Conservation (phyloP, 164 flowering plant genomes). For the Vitis rotundifolia region DNA sequence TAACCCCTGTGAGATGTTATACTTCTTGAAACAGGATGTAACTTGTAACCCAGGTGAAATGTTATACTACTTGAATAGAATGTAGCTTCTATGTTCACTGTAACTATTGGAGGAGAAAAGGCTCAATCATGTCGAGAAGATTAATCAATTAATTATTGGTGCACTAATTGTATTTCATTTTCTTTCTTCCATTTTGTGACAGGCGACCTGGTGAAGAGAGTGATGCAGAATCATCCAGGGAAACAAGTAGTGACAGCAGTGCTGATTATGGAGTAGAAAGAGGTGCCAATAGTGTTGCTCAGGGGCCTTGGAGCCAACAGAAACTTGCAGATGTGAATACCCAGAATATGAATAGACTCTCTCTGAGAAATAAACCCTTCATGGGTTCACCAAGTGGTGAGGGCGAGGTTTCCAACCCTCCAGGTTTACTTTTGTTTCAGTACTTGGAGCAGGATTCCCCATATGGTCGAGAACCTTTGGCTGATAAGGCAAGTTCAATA, state of each 20-base stretch:
- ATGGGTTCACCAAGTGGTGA: constrained; percentile 40
- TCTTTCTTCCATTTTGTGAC: constrained; percentile 10
- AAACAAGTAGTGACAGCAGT: constrained; percentile 62
- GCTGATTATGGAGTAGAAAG: constrained; percentile 38
- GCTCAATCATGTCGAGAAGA: neutral
- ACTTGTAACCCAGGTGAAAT: neutral
- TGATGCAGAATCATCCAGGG: constrained; percentile 58
- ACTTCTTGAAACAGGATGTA: no score
- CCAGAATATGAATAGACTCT: constrained; percentile 22
- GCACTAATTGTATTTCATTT: neutral
- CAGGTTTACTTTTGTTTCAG: constrained; percentile 45
- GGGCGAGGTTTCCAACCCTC: constrained; percentile 34
- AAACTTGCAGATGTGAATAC: constrained; percentile 17
- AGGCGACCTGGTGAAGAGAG: constrained; percentile 56
- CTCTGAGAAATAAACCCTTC: constrained; percentile 21
- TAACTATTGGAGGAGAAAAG: neutral
- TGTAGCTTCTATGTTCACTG: neutral
- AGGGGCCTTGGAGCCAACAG: constrained; percentile 24
- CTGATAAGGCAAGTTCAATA: constrained; percentile 50
- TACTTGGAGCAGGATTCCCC: constrained; percentile 57
- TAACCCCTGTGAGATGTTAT: no score
- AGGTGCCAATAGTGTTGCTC: constrained; percentile 16
- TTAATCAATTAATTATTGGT: neutral
- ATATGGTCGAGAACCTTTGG: constrained; percentile 61
- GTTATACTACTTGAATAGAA: neutral